A percentile compares a stretch with the other conserved stretches of the same genome.
Conservation (phyloP, 225 moss, liverwort and hornwort genomes). For the Physcomitrellopsis africana region DNA sequence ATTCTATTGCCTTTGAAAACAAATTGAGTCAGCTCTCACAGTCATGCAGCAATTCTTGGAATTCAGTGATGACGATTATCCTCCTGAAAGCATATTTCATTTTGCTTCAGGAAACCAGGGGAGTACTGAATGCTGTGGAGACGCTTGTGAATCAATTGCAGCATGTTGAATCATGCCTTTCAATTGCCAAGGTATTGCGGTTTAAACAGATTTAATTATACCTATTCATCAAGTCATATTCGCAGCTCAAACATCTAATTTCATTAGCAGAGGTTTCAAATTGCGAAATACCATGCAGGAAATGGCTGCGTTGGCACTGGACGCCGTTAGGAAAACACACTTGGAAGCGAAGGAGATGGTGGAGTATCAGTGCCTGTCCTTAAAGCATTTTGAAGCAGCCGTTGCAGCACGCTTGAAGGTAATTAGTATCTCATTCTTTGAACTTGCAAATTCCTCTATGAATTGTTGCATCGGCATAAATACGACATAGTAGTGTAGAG, state of each 20-base stretch:
- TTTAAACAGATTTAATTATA: neutral
- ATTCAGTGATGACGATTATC: neutral
- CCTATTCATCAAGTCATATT: neutral
- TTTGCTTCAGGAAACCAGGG: constrained; percentile 44
- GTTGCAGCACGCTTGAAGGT: constrained; percentile 57
- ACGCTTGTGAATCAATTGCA: constrained; percentile 46
- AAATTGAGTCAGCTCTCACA: too few species aligned
- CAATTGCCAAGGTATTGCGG: constrained; percentile 54
- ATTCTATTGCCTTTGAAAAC: too few species aligned
- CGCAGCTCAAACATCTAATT: neutral
- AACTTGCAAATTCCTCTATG: neutral
- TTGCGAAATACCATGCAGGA: constrained; percentile 48
- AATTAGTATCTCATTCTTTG: neutral
- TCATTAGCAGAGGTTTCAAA: neutral
- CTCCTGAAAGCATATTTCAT: constrained; percentile 12
- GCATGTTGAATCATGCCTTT: constrained; percentile 49
- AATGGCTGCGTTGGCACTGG: constrained; percentile 43
- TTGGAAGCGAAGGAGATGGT: constrained; percentile 56
- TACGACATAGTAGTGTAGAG: neutral
- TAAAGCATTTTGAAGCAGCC: constrained; percentile 54
- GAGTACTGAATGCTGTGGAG: constrained; percentile 55
- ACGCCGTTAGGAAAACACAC: constrained; percentile 44
- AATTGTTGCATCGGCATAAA: neutral
- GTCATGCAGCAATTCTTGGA: neutral
- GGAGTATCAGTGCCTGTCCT: constrained; percentile 49